Conservation (phyloP, 2,329 filamentous ascomycete genomes). For the Botrytis byssoidea region DNA sequence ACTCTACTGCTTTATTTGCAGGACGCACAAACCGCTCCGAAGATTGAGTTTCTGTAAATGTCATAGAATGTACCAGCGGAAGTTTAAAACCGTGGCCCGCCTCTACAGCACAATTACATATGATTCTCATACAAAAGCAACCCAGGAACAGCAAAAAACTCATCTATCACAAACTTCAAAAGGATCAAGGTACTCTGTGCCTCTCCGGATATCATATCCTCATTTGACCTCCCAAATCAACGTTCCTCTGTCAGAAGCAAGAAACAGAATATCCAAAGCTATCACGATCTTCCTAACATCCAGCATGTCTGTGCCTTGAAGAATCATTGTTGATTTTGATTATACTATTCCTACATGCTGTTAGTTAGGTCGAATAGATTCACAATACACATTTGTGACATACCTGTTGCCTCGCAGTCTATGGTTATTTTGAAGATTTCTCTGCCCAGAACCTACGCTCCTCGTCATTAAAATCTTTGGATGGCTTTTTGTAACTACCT, state of each 20-base stretch:
- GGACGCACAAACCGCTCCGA: neutral
- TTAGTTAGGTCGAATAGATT: neutral
- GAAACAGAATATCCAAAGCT: neutral
- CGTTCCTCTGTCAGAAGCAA: neutral
- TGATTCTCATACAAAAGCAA: neutral
- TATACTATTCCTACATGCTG: neutral
- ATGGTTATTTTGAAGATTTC: neutral
- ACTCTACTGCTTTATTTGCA: neutral
- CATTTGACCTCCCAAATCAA: neutral
- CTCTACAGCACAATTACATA: neutral
- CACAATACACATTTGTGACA: neutral
- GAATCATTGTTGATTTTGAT: rapidly evolving
- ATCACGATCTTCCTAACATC: neutral
- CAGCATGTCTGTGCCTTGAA: neutral
- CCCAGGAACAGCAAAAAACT: neutral
- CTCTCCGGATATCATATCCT: too few species aligned
- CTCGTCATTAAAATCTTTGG: neutral
- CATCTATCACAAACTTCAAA: neutral
- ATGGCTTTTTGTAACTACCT: neutral
- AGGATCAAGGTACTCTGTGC: neutral
- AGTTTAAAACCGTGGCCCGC: neutral
- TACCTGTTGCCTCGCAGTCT: neutral
- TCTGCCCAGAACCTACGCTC: neutral
- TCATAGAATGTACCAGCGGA: neutral
- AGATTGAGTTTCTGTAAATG: neutral